These are phyloP conservation scores for Amanita phalloides DNA, from an alignment of 768 basidiomycete species.

Conservation along the genomic window DNA sequence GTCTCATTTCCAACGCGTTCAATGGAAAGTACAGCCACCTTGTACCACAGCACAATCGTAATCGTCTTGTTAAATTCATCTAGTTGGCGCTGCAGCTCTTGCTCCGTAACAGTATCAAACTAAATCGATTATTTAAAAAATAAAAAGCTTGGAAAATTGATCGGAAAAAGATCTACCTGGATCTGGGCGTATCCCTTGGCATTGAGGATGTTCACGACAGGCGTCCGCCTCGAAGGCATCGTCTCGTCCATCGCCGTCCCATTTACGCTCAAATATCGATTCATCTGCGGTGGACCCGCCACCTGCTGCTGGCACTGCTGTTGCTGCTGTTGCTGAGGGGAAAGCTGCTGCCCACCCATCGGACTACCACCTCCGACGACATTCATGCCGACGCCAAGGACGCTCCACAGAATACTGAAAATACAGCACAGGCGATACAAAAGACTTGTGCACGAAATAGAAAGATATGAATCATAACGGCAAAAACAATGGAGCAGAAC, in stretches of 20 bases:
- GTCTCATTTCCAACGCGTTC: not conserved
- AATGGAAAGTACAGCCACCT: slow-evolving; percentile 24
- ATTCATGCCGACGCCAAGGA: not conserved
- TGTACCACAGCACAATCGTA: slow-evolving; percentile 63
- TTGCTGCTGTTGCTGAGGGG: not conserved
- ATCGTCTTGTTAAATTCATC: slow-evolving; percentile 42
- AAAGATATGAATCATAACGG: not conserved
- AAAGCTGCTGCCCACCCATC: not conserved
- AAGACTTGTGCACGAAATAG: not conserved
- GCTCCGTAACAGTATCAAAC: slow-evolving; percentile 4
- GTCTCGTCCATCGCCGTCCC: not conserved
- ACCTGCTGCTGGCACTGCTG: not conserved
- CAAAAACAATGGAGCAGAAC: not conserved
- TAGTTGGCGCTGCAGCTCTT: slow-evolving; percentile 27
- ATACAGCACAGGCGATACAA: not conserved
- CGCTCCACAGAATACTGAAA: not conserved
- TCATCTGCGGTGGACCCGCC: not conserved
- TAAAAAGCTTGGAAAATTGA: not conserved
- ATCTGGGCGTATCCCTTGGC: not conserved
- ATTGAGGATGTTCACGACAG: not conserved
- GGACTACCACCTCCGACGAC: not conserved
- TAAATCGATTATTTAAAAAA: not conserved
- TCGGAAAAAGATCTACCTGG: not conserved
- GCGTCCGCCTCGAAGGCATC: not conserved
- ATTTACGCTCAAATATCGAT: not conserved